Base-by-base conservation (phyloP, 2,329 filamentous ascomycete genomes). In the Paraconiothyrium brasiliense region DNA sequence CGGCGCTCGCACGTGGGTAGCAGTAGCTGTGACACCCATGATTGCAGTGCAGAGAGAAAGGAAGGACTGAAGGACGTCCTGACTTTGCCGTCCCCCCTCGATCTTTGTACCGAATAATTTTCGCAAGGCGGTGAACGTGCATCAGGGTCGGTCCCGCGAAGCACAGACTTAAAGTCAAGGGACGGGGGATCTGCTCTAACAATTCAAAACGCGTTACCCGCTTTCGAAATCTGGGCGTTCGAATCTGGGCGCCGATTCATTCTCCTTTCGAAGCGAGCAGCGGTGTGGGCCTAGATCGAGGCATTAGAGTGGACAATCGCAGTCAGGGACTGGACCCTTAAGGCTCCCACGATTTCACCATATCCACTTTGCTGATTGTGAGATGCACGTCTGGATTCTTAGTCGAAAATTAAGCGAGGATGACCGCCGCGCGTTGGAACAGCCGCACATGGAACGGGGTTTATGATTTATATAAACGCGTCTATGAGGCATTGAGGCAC, bases 401-500 rank as follows among this genome's bases (percentile, higher is more conserved):
- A 41, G 7, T 41, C 39, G 2, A 20, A 7, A 6, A 41, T 20
- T 41, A 41, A 41, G 39, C 39, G 39, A 41, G 14, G n/a, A 41
- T 9, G 39, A n/a, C 39, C 44, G 44, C 46, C 46, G 22, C 14
- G 46, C 22, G 8, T 11, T 48, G 24, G 27, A 9, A 22, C 7
- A 11, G 34, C 9, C 27, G 39, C 39, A 35, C 30, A 35, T 8
- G 30, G 47, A 16, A 35, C 14, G 49, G 11, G 16, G 14, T n/a
- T 22, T 54, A 30, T 54, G 4, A 30, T 44, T 20, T 16, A 34
- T 22, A 39, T 46, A 46, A 27, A 27, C 39, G 10, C 39, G 8
- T 55, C 39, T 55, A 55, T 16, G 39, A 46, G 16, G 39, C 35
- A 9, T 24, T 22, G 27, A 55, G 73, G 75, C 93, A 96, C 62